Evolutionary conservation across 768 basidiomycete genomes (phyloP).

Genomic region (Tylopilus plumbeoviolaceoides): DNA sequence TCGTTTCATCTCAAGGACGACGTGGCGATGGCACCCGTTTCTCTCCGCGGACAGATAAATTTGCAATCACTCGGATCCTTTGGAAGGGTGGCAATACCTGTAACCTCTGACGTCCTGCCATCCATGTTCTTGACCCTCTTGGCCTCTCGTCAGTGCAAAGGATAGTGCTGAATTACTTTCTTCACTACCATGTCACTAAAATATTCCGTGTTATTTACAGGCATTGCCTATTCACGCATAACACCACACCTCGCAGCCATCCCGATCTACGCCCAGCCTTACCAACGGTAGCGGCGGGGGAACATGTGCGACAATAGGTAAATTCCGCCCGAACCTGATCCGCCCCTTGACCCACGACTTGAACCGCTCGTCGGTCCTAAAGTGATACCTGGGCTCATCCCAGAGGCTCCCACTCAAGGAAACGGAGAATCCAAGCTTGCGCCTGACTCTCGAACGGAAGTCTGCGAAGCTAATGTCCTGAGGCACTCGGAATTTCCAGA

Average conservation of each 20-base stretch:
- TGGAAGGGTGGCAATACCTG: neutral
- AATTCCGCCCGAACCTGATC: constrained; percentile 33
- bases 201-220: neutral
- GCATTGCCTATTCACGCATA: constrained; percentile 4
- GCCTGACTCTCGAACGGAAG: constrained; percentile 30
- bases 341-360: constrained; percentile 32
- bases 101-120: neutral
- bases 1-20: neutral
- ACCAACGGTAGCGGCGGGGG: constrained; percentile 14
- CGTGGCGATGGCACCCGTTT: neutral
- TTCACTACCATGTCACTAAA: neutral
- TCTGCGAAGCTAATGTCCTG: constrained; percentile 26
- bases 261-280: constrained; percentile 13
- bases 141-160: neutral
- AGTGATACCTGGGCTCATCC: constrained; percentile 27
- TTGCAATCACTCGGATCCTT: neutral
- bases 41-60: neutral
- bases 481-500: constrained; percentile 37
- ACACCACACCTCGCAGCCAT: constrained; percentile 23
- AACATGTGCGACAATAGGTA: constrained; percentile 33
- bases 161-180: neutral
- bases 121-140: neutral
- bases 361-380: constrained; percentile 32
- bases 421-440: constrained; percentile 36
- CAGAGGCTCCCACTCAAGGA: constrained; percentile 31